phyloP scores from a whole-genome alignment of 768 basidiomycete species.

The Russula virescens region DNA sequence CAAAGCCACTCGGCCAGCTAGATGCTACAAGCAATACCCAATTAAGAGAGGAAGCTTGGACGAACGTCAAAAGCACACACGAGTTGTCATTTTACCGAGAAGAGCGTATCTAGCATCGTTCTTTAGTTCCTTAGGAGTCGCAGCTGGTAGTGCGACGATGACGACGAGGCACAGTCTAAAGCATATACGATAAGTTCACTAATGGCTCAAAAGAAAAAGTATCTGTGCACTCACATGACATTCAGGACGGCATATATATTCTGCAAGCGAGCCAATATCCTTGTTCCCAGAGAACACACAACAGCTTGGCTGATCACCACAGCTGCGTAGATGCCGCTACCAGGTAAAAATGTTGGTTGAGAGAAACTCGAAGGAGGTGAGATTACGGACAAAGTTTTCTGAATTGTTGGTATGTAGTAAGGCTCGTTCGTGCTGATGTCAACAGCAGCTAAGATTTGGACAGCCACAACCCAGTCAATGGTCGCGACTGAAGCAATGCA shows the following conservation, averaged over 20 bases:
- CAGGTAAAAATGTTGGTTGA: not conserved
- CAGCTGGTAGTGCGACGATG: conserved; percentile 49
- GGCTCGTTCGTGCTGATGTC: conserved; percentile 36
- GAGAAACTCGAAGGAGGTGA: not conserved
- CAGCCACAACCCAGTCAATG: conserved; percentile 56
- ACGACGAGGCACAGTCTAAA: conserved; percentile 54
- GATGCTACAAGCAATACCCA: conserved; percentile 29
- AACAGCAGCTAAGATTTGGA: conserved; percentile 50
- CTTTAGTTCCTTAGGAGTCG: conserved; percentile 35
- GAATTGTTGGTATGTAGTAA: conserved; percentile 37
- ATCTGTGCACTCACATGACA: conserved; percentile 42
- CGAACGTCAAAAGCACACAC: conserved; percentile 23
- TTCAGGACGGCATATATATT: conserved; percentile 67
- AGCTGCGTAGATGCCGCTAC: conserved; percentile 59
- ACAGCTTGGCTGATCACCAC: conserved; percentile 57
- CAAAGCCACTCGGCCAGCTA: conserved; percentile 40
- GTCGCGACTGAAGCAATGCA: conserved; percentile 45
- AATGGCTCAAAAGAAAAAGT: not conserved
- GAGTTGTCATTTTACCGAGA: conserved; percentile 37
- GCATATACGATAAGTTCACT: not conserved
- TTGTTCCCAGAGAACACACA: conserved; percentile 62
- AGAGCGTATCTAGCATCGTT: conserved; percentile 39
- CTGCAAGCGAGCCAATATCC: conserved; percentile 62
- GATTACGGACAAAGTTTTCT: conserved; percentile 40
- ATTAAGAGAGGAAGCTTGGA: too few relatives aligned